Evolutionary conservation across 1,139 yeast species (phyloP), one percentile per base, ranked within the genome.

Genomic region (Yamadazyma dushanensis): DNA sequence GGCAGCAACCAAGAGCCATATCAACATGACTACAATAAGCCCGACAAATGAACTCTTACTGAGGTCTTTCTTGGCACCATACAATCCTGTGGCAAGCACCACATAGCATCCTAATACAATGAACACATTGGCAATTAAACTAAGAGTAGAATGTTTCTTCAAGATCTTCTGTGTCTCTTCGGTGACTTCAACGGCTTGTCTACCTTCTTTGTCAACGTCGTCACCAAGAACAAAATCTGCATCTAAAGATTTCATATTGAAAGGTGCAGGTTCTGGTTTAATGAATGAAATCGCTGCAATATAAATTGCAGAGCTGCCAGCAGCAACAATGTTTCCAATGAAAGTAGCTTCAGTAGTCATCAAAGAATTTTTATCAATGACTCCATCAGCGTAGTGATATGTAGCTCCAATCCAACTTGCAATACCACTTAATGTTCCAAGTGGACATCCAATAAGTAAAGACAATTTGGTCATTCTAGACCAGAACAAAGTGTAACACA

Each of bases 381-480:
- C 27, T 34, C 49, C 57, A 38, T 42, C 57, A 19, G 52, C 60
- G 29, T 57, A 55, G 18, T 31, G 34, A 28, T 45, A 39, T 9
- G 51, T 40, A 3, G 44, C 31, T 4, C 68, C 75, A 20, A 74
- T 54, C 82, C 82, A 76, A 27, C 74, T 59, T 7, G 57, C 63
- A 28, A 76, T 45, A 18, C 77, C 78, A 16, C 66, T 54, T 1
- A 56, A 43, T 2, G 79, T 66, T 1, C 78, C 77, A 24, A 73
- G 45, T 5, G 76, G 66, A 3, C 78, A 73, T 3, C 79, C 70
- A 20, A 69, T 50, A 11, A 63, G 40, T 9, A 71, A 68, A 3
- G 75, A 66, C 35, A 51, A 52, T 35, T 52, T 57, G 3, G 76
- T 66, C 38, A 75, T 68, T 25, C 76, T 78, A 30, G 70, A 68